Base-by-base conservation (phyloP, 495 filamentous ascomycete species). In the Hypoxylon trugodes region DNA sequence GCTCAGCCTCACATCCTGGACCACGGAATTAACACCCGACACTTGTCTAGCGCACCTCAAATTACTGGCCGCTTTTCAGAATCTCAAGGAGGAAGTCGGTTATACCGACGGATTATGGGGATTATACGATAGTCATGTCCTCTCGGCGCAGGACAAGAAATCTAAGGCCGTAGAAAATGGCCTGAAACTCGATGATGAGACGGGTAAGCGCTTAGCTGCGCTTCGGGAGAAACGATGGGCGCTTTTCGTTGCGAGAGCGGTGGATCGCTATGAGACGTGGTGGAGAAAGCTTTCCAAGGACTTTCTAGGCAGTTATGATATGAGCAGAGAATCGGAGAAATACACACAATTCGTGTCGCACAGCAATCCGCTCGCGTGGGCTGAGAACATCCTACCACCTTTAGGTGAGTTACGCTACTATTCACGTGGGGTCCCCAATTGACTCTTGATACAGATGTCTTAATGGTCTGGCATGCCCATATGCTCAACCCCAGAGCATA, bases 401-500 rank as follows among this genome's bases (percentile, higher is more conserved):
- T 66, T 80, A 15, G 77, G 77, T 81, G 69, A 13, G 66, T 53
- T 1, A 9, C 18, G n/a, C 4, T 18, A 21, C 9, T 28, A 24
- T 6, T 9, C n/a, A 41, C 13, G 15, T 13, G 16, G 7, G n/a
- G 36, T 6, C 30, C 25, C 26, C 16, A 30, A 21, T 54, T 72
- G 22, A 72, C 59, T 19, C 19, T 21, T 1, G n/a, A n/a, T n/a
- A n/a, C 66, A 87, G 92, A 96, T 70, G 86, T 96, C 2, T 74
- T 96, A 38, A 92, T 96, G 90, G 90, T 96, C 0, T 95, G 90
- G 91, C 92, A 96, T 73, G 79, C 89, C 1, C 90, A 91, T 64
- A 87, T 93, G 86, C 83, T 96, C 2, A 96, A 94, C 61, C 92
- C 92, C 1, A 79, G 89, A 22, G 77, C 78, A 37, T 96, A 87